phyloP scores from a whole-genome alignment of 108 stramenopile genomes.

The Conticribra guillardii region DNA sequence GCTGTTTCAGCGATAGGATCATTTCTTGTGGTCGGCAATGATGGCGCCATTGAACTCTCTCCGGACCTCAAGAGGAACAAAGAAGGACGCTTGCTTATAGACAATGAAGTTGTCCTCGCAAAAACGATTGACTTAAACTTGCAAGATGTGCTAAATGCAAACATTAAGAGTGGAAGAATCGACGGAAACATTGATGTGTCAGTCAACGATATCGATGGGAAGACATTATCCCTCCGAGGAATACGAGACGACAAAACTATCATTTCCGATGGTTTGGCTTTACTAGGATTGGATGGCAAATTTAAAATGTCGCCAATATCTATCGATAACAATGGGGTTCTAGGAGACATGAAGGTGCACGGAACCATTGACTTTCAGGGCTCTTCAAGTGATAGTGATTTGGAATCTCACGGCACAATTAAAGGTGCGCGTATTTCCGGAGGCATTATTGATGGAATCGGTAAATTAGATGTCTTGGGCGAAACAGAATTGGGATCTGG shows the following conservation, averaged over 20 bases:
- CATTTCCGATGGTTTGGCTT: conserved; percentile 25
- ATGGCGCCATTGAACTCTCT: conserved; percentile 34
- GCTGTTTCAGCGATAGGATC: conserved; percentile 19
- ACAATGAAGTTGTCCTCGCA: conserved; percentile 21
- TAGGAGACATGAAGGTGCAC: conserved; percentile 24
- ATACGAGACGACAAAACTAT: conserved; percentile 26
- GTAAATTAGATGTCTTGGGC: conserved; percentile 21
- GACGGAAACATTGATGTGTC: conserved; percentile 39
- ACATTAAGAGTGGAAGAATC: conserved; percentile 37
- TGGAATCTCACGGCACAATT: conserved; percentile 16
- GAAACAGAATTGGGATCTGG: conserved; percentile 25
- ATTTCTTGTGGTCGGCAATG: conserved; percentile 29
- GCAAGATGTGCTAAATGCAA: conserved; percentile 28
- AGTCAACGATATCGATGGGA: conserved; percentile 12
- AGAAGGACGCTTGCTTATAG: conserved; percentile 8
- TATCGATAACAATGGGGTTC: conserved; percentile 20
- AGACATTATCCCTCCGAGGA: conserved; percentile 12
- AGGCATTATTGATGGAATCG: conserved; percentile 21
- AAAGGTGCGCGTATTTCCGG: conserved; percentile 31
- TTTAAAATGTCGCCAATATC: conserved; percentile 30
- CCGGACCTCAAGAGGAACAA: conserved; percentile 16
- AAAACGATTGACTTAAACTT: conserved; percentile 23
- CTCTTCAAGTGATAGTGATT: not conserved
- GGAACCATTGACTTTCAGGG: conserved; percentile 23
- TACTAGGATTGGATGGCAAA: conserved; percentile 32